Base-by-base conservation (phyloP, 1,284 basidiomycete species). In the Ustilago shanxiensis region DNA sequence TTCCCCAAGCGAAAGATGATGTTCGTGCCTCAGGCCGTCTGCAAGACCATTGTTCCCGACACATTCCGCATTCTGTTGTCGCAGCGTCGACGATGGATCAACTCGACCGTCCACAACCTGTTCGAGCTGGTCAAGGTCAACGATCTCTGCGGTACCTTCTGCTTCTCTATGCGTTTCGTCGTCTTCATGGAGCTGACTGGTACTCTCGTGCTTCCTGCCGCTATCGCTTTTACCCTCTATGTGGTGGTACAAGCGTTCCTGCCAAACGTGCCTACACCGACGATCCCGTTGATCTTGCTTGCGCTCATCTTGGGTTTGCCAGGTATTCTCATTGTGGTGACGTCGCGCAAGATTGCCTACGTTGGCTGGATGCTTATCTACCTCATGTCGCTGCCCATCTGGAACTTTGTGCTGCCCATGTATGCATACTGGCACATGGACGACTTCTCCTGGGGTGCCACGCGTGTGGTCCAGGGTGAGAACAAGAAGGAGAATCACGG, bases 1-100 rank as follows among this genome's bases (percentile, higher is more conserved):
- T 88, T 88, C 86, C 87, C 87, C 52, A 87, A 87, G 70, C 85
- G 87, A 66, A 88, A 88, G 85, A 88, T 88, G 87, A 88, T 88
- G 87, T 85, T 85, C 59, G 74, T 83, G 11, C 87, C 87, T 7
- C 87, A 87, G 72, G 87, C 87, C 1, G 87, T 88, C 39, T 88
- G 87, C 84, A 88, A 88, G 80, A 88, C 87, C 5, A 84, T 88
- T 61, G 87, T 88, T 7, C 87, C 87, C 16, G 87, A 88, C 66
- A 87, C 87, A 28, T 88, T 88, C 83, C 74, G 85, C 39, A 85
- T 88, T 60, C 77, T 88, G 54, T 83, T 88, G 22, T 88, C 87
- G 56, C 87, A 88, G 73, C 85, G 87, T 63, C 85, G 87, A 41
- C 79, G 87, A 64, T 88, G 87, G 87, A 88, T 88, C 82, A 88